These are phyloP conservation scores for Bipolaris oryzae DNA, from an alignment of 2,329 filamentous ascomycete species.

Conservation along the genomic window DNA sequence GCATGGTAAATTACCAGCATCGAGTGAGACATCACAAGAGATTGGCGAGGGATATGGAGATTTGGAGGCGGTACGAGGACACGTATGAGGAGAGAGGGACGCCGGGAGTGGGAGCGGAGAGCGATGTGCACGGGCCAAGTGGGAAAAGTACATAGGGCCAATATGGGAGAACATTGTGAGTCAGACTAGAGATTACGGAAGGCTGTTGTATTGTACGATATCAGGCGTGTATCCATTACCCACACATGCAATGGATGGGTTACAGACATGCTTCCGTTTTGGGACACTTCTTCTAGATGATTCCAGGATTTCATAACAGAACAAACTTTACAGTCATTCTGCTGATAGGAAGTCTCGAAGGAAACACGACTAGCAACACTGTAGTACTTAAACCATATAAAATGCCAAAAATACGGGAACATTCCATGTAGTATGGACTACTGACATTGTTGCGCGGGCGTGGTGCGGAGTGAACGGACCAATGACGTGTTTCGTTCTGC, in stretches of 20 bases:
- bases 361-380: not conserved
- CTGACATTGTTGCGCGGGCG: not conserved
- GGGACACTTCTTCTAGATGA: not conserved
- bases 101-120: constrained; percentile 46
- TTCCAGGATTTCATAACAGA: not conserved
- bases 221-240: not conserved
- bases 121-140: constrained; percentile 28
- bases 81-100: constrained; percentile 58
- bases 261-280: not conserved
- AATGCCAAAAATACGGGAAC: not conserved
- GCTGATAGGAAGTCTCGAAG: not conserved
- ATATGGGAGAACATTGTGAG: not conserved
- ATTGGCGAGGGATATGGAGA: constrained; percentile 67
- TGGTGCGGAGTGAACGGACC: not conserved
- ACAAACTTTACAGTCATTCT: not conserved
- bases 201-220: not conserved
- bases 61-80: constrained; percentile 71
- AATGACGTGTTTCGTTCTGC: constrained; percentile 13
- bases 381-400: not conserved
- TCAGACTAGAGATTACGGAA: not conserved
- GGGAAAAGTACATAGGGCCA: constrained; percentile 3
- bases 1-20: constrained; percentile 71
- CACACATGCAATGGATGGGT: not conserved
- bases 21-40: constrained; percentile 69
- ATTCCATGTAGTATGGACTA: not conserved